Percentiles rank a stretch among this genome's conserved stretches.
Conservation (phyloP, 345 rosid species). For the Hibiscus tridactylites region DNA sequence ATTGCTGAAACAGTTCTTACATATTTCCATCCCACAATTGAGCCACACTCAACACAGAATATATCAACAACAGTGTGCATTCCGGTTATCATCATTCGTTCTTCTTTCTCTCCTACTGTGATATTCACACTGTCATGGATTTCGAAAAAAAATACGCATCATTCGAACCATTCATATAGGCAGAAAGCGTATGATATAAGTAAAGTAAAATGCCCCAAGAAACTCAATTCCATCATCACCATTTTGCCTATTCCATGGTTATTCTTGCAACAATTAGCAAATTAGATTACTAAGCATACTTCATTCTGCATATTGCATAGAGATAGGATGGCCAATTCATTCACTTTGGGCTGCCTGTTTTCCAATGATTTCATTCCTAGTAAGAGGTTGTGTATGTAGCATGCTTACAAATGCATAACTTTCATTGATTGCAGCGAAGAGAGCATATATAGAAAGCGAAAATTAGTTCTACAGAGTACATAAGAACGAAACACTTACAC, state of each 20-base stretch:
- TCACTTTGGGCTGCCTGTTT: background rate
- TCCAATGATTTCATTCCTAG: background rate
- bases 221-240: background rate
- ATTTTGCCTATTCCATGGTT: background rate
- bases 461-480: background rate
- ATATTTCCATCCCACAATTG: slow-evolving; percentile 79
- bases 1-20: slow-evolving; percentile 28
- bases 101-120: slow-evolving; percentile 49
- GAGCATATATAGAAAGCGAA: background rate
- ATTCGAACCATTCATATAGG: background rate
- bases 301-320: background rate
- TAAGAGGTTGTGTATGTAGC: background rate
- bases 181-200: background rate
- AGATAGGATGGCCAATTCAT: background rate
- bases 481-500: slow-evolving; percentile 40
- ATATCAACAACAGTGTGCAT: slow-evolving; percentile 68
- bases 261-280: background rate
- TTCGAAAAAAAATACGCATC: background rate
- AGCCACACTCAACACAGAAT: slow-evolving; percentile 70
- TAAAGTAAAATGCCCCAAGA: background rate
- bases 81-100: slow-evolving; percentile 60
- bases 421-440: background rate
- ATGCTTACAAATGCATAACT: background rate
- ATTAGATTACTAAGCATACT: background rate
- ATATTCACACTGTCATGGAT: slow-evolving; percentile 47